Base-by-base conservation (phyloP, 306 rosid species). In the Sophora flavescens region DNA sequence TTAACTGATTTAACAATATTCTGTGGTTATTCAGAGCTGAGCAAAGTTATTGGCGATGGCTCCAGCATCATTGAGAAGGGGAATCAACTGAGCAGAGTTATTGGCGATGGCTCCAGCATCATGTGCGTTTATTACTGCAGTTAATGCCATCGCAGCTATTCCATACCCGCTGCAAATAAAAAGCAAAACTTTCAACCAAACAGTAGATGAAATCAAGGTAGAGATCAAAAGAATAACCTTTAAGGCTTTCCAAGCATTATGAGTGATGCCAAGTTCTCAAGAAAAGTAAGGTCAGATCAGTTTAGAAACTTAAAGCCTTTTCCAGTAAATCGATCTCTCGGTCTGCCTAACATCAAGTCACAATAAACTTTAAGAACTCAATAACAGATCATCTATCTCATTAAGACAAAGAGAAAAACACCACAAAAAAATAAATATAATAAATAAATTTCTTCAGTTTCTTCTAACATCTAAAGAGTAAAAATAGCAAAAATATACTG, bases 121-220 rank as follows among this genome's bases (percentile, higher is more conserved):
- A 72, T 89, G 84, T 8, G 91, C 98, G 88, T 79, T 91, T 47
- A 93, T 63, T 38, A 93, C 85, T 0, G 97, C 94, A 1, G 97
- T 87, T 85, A 93, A 86, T 61, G 96, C 98, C 86, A n/a, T n/a
- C n/a, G n/a, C n/a, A n/a, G n/a, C n/a, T n/a, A n/a, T n/a, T n/a
- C n/a, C n/a, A n/a, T n/a, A n/a, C n/a, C n/a, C n/a, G n/a, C n/a
- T n/a, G n/a, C n/a, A n/a, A n/a, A n/a, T n/a, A n/a, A n/a, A n/a
- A n/a, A n/a, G n/a, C n/a, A n/a, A n/a, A n/a, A n/a, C n/a, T n/a
- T n/a, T n/a, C n/a, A n/a, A n/a, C n/a, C n/a, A n/a, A n/a, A n/a
- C n/a, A n/a, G n/a, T n/a, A n/a, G n/a, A n/a, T n/a, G n/a, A n/a
- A n/a, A n/a, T n/a, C n/a, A n/a, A n/a, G n/a, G n/a, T n/a, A n/a